Percentiles rank a stretch among this genome's conserved stretches.
These are phyloP conservation scores for Hysterium pulicare DNA, from an alignment of 2,329 filamentous ascomycete species.

Conservation along the genomic window DNA sequence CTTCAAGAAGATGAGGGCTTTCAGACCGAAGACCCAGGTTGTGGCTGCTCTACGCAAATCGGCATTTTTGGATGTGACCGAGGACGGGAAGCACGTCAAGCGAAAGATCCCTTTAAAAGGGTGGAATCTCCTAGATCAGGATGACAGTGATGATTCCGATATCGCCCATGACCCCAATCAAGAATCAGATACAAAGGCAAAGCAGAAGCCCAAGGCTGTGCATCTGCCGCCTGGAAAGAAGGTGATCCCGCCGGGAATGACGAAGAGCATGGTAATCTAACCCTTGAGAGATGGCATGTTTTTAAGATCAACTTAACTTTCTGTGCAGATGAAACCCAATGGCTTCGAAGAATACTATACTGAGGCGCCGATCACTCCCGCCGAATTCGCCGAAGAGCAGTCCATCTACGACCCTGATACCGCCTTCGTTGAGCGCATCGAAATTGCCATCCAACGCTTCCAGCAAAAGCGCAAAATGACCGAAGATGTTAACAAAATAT, in stretches of 20 bases:
- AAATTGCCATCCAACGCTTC: conserved; percentile 80
- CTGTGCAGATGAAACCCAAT: conserved; percentile 30
- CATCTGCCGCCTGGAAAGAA: conserved; percentile 27
- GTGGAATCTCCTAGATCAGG: conserved; percentile 26
- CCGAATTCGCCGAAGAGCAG: conserved; percentile 63
- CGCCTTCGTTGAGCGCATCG: conserved; percentile 64
- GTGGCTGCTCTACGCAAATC: conserved; percentile 41
- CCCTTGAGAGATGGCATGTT: not conserved
- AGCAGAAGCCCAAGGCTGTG: not conserved
- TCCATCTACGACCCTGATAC: conserved; percentile 61
- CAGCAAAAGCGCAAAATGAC: conserved; percentile 72
- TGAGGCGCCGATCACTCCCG: conserved; percentile 73
- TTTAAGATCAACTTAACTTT: not conserved
- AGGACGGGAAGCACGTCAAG: conserved; percentile 41
- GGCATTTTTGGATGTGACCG: conserved; percentile 39
- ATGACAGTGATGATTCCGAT: conserved; percentile 17
- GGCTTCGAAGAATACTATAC: conserved; percentile 67
- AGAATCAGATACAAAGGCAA: conserved; percentile 7
- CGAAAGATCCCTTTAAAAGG: conserved; percentile 41
- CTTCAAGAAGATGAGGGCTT: conserved; percentile 47
- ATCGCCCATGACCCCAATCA: conserved; percentile 27
- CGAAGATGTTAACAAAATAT: conserved; percentile 58
- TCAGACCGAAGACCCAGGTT: conserved; percentile 39
- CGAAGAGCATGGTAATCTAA: conserved; percentile 38
- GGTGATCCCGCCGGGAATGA: conserved; percentile 30